Evolutionary conservation across 345 rosid species (phyloP), one percentile per base, ranked within the genome.

Genomic region (Odontarrhena argentea): DNA sequence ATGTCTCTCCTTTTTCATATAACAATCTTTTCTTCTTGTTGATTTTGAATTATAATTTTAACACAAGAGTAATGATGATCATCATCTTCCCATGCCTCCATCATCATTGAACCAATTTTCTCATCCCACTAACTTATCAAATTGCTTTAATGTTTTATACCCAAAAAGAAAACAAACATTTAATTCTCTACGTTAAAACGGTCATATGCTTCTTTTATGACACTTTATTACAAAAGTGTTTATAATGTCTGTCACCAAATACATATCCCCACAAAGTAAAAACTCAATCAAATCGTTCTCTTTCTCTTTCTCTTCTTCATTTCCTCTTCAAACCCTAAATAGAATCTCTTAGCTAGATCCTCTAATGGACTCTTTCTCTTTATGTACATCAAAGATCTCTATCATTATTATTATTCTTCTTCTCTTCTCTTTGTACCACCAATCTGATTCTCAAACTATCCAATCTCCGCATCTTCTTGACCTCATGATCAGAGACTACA

Each of bases 401-500:
- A 30, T 49, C 10, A 60, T 45, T 40, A 60, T 45, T 40, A 64
- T 48, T 48, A 68, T 36, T 46, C 59, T 74, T 46, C 59, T 74
- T 68, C 65, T 56, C 65, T 48, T 67, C 55, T 68, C 70, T 55
- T 43, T 42, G 36, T 28, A 4, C n/a, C 57, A 74, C 74, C 52
- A 71, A 72, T 54, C 76, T 37, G 52, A 70, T 37, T 69, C 85
- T 47, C 82, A 86, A 68, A 74, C 61, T 30, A 84, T 87, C 71
- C 81, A 74, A 72, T 87, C 96, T 5, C 55, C 79, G 18, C 81
- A 74, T 24, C 78, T 78, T 42, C 84, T 87, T 0, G 99, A 94
- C 80, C 88, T 88, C 55, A 74, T 88, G 63, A 84, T 87, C 46
- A 81, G 85, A 71, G 92, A 94, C 66, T 86, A 88, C 82, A 82